These are phyloP conservation scores for Leucosporidium yakuticum DNA, from an alignment of 768 basidiomycete genomes.

Conservation along the genomic window DNA sequence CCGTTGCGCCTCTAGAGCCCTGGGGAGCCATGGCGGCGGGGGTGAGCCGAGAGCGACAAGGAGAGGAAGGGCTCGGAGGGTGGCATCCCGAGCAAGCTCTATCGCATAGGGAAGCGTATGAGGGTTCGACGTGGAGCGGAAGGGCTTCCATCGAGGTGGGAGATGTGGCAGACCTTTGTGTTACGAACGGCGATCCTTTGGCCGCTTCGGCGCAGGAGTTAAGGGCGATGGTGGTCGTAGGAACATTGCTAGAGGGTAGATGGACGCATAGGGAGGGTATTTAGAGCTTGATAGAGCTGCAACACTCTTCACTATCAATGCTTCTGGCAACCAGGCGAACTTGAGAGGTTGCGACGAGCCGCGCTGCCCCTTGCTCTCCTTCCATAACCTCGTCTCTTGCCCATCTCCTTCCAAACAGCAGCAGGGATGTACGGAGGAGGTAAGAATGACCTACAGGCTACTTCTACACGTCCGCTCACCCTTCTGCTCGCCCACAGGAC, in stretches of 20 bases:
- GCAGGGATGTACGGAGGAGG: too few species aligned
- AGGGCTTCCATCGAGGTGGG: conserved; percentile 24
- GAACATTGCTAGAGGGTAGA: conserved; percentile 37
- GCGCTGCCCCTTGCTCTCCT: too few species aligned
- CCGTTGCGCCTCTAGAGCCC: conserved; percentile 37
- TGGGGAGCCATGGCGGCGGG: conserved; percentile 35
- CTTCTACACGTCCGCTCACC: too few species aligned
- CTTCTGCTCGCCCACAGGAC: too few species aligned
- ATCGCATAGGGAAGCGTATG: conserved; percentile 33
- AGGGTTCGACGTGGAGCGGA: conserved; percentile 36
- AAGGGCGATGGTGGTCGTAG: conserved; percentile 32
- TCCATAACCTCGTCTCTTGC: too few species aligned
- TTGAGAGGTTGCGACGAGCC: too few species aligned
- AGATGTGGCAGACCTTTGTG: conserved; percentile 34
- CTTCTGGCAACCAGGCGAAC: too few species aligned
- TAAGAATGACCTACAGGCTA: too few species aligned
- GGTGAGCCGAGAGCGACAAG: conserved; percentile 22
- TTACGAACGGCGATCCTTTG: conserved; percentile 31
- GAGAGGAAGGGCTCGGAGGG: conserved; percentile 12
- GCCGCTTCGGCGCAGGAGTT: conserved; percentile 27
- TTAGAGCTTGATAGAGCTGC: too few species aligned
- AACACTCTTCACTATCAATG: too few species aligned
- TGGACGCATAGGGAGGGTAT: conserved; percentile 27
- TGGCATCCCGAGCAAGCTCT: conserved; percentile 39
- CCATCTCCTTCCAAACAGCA: too few species aligned